A percentile compares a stretch with the other conserved stretches of the same genome.
phyloP scores from a whole-genome alignment of 2,329 filamentous ascomycete genomes.

The Phyllosticta citrichinensis region DNA sequence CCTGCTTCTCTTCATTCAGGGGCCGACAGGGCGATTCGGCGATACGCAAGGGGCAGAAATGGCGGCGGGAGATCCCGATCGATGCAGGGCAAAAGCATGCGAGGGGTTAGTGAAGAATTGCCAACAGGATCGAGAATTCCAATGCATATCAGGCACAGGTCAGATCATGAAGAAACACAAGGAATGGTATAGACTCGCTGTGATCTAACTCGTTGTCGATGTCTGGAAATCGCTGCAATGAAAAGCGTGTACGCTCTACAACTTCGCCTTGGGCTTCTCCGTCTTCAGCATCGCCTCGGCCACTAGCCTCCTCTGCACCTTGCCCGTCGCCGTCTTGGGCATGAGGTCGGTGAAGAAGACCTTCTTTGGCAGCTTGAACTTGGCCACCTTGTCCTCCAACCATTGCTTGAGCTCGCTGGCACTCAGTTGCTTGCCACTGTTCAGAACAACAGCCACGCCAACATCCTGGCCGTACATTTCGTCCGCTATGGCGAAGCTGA shows the following conservation, averaged over 20 bases:
- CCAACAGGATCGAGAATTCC: too few relatives aligned
- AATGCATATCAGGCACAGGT: too few relatives aligned
- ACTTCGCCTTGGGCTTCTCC: constrained; percentile 44
- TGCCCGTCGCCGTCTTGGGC: constrained; percentile 87
- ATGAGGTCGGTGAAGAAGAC: constrained; percentile 75
- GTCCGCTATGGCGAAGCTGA: constrained; percentile 74
- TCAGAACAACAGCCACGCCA: constrained; percentile 65
- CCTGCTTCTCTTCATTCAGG: too few relatives aligned
- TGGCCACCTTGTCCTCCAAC: constrained; percentile 60
- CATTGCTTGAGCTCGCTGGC: constrained; percentile 57
- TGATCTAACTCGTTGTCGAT: neutral
- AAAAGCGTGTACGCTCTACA: constrained; percentile 26
- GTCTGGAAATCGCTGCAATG: neutral
- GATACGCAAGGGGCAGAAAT: too few relatives aligned
- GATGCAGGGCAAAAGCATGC: too few relatives aligned
- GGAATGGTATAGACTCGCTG: neutral
- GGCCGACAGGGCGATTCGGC: too few relatives aligned
- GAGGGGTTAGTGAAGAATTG: too few relatives aligned
- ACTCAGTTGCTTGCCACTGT: constrained; percentile 46
- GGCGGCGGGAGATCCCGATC: too few relatives aligned
- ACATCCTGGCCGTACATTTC: constrained; percentile 78
- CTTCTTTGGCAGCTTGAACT: constrained; percentile 80
- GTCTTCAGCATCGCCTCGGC: constrained; percentile 74
- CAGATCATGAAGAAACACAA: too few relatives aligned
- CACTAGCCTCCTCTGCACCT: constrained; percentile 79